Conservation (phyloP, 176 grass and related monocot species). For the Musa schizocarpa region DNA sequence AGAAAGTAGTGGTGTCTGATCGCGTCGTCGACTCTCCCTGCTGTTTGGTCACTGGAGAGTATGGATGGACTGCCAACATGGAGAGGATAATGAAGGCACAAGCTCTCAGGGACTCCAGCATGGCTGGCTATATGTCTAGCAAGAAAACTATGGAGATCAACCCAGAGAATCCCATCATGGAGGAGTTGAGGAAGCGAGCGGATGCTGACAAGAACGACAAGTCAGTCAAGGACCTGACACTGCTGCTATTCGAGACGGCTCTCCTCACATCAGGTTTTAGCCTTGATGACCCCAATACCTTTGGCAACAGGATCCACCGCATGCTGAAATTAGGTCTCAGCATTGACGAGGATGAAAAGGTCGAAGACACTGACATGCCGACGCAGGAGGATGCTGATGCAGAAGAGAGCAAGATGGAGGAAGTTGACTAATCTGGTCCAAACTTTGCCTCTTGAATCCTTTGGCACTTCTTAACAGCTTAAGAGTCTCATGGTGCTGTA, state of each 20-base stretch:
- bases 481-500: no score
- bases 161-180: conserved; percentile 9
- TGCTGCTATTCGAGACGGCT: conserved; percentile 4
- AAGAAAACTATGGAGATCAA: conserved; percentile 5
- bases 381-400: neutral
- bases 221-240: conserved; percentile 2
- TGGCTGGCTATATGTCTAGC: conserved; percentile 1
- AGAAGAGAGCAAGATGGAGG: conserved; percentile 12
- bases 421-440: neutral
- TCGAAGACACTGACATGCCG: neutral
- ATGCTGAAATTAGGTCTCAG: conserved; percentile 9
- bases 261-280: conserved; percentile 6
- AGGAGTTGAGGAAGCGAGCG: neutral
- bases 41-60: neutral
- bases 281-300: conserved; percentile 6
- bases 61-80: neutral
- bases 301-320: conserved; percentile 3
- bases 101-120: neutral
- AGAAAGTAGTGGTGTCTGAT: neutral
- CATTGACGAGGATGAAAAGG: conserved; percentile 1
- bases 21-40: neutral
- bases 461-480: no score
- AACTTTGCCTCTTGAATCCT: no score
- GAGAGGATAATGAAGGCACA: conserved; percentile 3
- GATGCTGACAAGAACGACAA: conserved; percentile 1